Evolutionary conservation across 2,329 filamentous ascomycete species (phyloP).

Genomic region (Stylonectria norvegica): DNA sequence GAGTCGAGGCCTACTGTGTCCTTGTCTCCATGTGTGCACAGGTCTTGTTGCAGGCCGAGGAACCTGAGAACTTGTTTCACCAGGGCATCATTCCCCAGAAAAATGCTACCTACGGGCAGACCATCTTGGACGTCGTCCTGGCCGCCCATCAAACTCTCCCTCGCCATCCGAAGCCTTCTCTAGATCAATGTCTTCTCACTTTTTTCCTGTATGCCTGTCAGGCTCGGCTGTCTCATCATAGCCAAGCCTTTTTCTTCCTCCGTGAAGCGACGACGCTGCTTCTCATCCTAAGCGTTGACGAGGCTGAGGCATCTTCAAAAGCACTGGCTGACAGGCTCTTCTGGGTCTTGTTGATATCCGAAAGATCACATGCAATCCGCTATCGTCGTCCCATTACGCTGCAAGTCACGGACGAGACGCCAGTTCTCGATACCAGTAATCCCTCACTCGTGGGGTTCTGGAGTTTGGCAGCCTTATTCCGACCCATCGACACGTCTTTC

Average conservation of each 20-base stretch:
- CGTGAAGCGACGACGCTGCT: constrained; percentile 42
- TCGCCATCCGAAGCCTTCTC: constrained; percentile 33
- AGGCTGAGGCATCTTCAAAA: constrained; percentile 20
- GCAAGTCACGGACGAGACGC: constrained; percentile 38
- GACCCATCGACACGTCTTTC: constrained; percentile 41
- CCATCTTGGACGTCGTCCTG: constrained; percentile 37
- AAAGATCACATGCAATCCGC: constrained; percentile 43
- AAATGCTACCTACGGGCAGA: constrained; percentile 36
- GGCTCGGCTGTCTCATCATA: constrained; percentile 40
- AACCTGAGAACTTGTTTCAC: constrained; percentile 31
- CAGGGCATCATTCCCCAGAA: constrained; percentile 33
- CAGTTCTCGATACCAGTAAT: constrained; percentile 30
- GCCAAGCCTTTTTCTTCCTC: constrained; percentile 41
- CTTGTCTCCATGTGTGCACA: constrained; percentile 40
- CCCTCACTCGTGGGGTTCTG: constrained; percentile 36
- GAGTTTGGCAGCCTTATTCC: constrained; percentile 39
- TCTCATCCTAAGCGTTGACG: constrained; percentile 32
- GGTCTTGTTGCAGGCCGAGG: constrained; percentile 41
- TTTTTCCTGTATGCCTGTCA: constrained; percentile 47
- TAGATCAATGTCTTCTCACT: constrained; percentile 39
- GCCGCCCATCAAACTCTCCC: constrained; percentile 33
- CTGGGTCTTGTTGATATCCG: constrained; percentile 44
- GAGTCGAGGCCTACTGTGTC: constrained; percentile 35
- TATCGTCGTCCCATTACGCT: constrained; percentile 43
- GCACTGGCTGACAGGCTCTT: constrained; percentile 37